phyloP scores from a whole-genome alignment of 2,329 filamentous ascomycete genomes.

The Neodidymelliopsis sp. region DNA sequence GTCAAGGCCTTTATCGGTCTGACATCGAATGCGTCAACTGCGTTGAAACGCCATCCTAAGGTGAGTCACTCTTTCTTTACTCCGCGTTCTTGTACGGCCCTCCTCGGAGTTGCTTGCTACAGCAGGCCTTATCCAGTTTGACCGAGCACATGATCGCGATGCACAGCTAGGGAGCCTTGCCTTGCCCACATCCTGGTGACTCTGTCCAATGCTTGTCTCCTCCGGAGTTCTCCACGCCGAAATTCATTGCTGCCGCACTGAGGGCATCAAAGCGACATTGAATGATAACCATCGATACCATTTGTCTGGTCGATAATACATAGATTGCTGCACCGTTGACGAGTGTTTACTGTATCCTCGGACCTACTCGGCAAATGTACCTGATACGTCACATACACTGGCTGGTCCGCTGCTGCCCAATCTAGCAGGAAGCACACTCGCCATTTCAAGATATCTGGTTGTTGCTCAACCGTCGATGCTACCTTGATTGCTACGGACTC shows the following conservation, averaged over 20 bases:
- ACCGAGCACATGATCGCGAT: neutral
- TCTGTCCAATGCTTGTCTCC: neutral
- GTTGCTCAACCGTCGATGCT: neutral
- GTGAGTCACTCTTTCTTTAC: conserved; percentile 57
- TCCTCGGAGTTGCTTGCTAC: too few species aligned
- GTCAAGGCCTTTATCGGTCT: conserved; percentile 71
- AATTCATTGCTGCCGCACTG: too few species aligned
- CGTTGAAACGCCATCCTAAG: conserved; percentile 86
- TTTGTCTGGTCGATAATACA: too few species aligned
- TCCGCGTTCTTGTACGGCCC: neutral
- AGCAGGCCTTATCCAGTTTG: neutral
- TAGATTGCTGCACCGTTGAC: too few species aligned
- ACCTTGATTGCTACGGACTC: too few species aligned
- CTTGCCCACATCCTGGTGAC: neutral
- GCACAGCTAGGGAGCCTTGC: neutral
- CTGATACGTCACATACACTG: neutral
- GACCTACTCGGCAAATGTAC: conserved; percentile 2
- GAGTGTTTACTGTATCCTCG: conserved; percentile 1
- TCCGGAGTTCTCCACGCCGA: too few species aligned
- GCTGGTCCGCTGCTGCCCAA: conserved; percentile 9
- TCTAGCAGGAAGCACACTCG: neutral
- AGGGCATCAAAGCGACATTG: neutral
- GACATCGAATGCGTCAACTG: conserved; percentile 69
- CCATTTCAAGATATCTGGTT: neutral
- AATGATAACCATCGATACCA: neutral